Base-by-base conservation (phyloP, 2,329 filamentous ascomycete species). In the Zymoseptoria crescenta region DNA sequence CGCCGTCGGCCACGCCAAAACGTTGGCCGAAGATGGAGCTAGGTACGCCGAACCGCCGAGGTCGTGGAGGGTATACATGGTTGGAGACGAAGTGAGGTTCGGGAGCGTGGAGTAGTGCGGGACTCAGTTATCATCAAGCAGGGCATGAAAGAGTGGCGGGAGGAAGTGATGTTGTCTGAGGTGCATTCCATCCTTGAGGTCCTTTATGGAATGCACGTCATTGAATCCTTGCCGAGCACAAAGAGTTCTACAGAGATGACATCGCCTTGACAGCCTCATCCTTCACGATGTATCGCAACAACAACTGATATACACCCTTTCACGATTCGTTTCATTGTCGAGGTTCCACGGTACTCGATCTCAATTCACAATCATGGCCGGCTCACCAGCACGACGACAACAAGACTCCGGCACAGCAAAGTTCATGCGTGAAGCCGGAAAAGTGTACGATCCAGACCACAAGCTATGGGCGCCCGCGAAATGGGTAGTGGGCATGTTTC, bases 401-500 rank as follows among this genome's bases (percentile, higher is more conserved):
- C 53, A 57, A 50, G 62, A 64, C 51, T 64, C 65, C 16, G 48
- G 50, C n/a, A 62, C 66, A 27, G 55, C 61, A 16, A 58, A 59
- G 49, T 69, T 69, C 61, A 59, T 69, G 53, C 63, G 65, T n/a
- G 61, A 59, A 16, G 67, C 67, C 35, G 62, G 67, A 45, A 54
- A 59, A 19, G 66, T 69, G 27, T 62, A 64, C 48, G 67, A 69
- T 52, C 66, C 66, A 4, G 65, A 68, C 2, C 49, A 62, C 51
- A 65, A 67, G 35, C 61, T 68, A 3, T 68, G 67, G 67, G 60
- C 48, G 30, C 67, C 67, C 5, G 67, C 66, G 8, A 59, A 61
- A 56, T 68, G 66, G 65, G 55, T 69, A 13, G 65, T 64, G 10
- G 59, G 62, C 28, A 62, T 68, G 58, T 59, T 69, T 3, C 67